phyloP scores from a whole-genome alignment of 176 grass and related monocot genomes.

The Chrysopogon serrulatus region DNA sequence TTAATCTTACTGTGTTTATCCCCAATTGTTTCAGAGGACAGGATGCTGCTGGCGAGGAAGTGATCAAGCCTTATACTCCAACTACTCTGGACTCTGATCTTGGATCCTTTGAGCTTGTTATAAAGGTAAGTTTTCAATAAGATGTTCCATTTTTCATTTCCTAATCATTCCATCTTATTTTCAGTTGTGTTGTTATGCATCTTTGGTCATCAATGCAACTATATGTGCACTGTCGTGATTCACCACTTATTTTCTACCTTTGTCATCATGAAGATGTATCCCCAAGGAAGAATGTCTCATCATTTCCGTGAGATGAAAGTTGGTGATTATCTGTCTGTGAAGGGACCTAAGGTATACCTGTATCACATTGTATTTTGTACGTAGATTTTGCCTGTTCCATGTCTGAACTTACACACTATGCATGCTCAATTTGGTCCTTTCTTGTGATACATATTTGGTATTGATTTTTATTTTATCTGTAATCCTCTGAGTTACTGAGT shows the following conservation, averaged over 20 bases:
- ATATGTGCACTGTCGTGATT: background rate
- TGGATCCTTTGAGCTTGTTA: conserved; percentile 88
- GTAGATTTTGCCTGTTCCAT: background rate
- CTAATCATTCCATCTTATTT: background rate
- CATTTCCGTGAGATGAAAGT: conserved; percentile 93
- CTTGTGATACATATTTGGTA: background rate
- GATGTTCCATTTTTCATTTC: background rate
- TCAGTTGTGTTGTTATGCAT: background rate
- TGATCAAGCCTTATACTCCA: conserved; percentile 93
- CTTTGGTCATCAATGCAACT: background rate
- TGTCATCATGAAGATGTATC: conserved; percentile 68
- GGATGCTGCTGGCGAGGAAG: conserved; percentile 75
- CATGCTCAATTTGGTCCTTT: background rate
- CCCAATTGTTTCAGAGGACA: conserved; percentile 43
- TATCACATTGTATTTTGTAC: conserved; percentile 1
- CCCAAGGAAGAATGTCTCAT: conserved; percentile 99
- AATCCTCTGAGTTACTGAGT: background rate
- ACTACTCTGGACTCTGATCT: conserved; percentile 89
- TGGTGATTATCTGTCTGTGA: conserved; percentile 78
- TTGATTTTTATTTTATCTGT: background rate
- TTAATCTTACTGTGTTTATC: background rate
- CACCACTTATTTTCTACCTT: background rate
- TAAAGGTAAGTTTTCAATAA: conserved; percentile 48
- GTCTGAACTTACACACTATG: background rate
- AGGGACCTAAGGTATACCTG: conserved; percentile 71